Percentiles rank a stretch among this genome's conserved stretches.
phyloP scores from a whole-genome alignment of 441 rosid species.

The Omphalea diandra region DNA sequence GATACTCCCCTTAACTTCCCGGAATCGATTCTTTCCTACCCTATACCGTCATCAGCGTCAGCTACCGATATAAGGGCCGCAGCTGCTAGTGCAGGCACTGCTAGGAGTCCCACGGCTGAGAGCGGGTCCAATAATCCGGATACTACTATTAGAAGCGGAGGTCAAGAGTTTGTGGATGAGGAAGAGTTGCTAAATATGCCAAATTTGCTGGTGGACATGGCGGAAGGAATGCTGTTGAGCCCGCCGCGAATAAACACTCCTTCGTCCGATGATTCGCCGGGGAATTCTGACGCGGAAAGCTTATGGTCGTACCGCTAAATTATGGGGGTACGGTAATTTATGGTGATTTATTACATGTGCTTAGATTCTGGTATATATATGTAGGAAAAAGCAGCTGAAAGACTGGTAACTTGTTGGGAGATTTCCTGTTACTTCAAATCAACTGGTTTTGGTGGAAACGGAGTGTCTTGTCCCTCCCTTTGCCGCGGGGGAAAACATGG shows the following conservation, averaged over 20 bases:
- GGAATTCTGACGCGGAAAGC: conserved; percentile 42
- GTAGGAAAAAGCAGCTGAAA: too few species aligned
- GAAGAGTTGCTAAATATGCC: conserved; percentile 49
- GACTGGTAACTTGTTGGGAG: too few species aligned
- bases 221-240: conserved; percentile 54
- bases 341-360: too few species aligned
- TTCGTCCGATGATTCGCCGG: conserved; percentile 45
- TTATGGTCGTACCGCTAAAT: conserved; percentile 45
- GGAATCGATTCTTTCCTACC: conserved; percentile 41
- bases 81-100: conserved; percentile 50
- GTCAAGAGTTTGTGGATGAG: conserved; percentile 38
- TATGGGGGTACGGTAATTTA: too few species aligned
- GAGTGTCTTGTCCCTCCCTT: too few species aligned
- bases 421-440: too few species aligned
- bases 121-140: conserved; percentile 28
- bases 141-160: neutral
- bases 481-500: too few species aligned
- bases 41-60: conserved; percentile 51
- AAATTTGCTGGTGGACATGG: conserved; percentile 55
- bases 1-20: conserved; percentile 66
- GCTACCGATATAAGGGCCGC: conserved; percentile 57
- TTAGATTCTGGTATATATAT: too few species aligned
- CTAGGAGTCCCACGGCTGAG: conserved; percentile 3
- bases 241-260: conserved; percentile 52
- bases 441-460: too few species aligned